Conservation (phyloP, 108 stramenopile genomes). For the Schizochytrium sp. region DNA sequence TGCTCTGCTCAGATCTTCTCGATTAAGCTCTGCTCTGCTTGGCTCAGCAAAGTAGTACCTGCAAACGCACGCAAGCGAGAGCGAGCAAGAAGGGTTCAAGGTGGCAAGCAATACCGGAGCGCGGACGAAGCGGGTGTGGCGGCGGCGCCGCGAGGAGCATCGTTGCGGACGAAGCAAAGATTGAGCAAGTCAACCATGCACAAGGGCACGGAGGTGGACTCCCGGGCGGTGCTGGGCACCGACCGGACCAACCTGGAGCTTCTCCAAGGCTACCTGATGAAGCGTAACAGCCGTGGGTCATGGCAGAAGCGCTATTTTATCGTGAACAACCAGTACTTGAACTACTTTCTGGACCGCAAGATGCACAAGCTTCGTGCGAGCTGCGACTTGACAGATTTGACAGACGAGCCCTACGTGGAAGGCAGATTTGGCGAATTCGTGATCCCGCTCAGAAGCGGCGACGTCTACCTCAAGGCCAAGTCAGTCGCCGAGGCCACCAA, state of each 20-base stretch:
- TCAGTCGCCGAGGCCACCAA: neutral
- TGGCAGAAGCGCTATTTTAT: conserved; percentile 2
- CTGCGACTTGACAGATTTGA: neutral
- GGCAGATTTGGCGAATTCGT: neutral
- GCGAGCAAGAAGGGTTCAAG: too few relatives aligned
- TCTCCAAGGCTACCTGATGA: neutral
- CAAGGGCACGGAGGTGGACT: neutral
- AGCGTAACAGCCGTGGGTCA: neutral
- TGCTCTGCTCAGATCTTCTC: too few relatives aligned
- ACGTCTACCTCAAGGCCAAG: neutral
- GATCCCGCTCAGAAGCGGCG: neutral
- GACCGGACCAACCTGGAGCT: neutral
- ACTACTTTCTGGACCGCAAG: neutral
- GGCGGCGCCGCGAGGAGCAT: too few relatives aligned
- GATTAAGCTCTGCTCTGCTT: too few relatives aligned
- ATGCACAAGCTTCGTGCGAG: conserved; percentile 9
- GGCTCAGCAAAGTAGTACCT: too few relatives aligned
- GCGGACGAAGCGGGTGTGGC: too few relatives aligned
- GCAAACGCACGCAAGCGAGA: too few relatives aligned
- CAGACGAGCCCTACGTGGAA: neutral
- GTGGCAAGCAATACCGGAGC: too few relatives aligned
- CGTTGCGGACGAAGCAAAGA: too few relatives aligned
- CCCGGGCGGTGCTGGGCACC: neutral
- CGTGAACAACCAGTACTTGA: conserved; percentile 6
- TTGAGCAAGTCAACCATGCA: neutral